Evolutionary conservation across 2,329 filamentous ascomycete genomes (phyloP).

Genomic region (Stachybotrys echinatus): DNA sequence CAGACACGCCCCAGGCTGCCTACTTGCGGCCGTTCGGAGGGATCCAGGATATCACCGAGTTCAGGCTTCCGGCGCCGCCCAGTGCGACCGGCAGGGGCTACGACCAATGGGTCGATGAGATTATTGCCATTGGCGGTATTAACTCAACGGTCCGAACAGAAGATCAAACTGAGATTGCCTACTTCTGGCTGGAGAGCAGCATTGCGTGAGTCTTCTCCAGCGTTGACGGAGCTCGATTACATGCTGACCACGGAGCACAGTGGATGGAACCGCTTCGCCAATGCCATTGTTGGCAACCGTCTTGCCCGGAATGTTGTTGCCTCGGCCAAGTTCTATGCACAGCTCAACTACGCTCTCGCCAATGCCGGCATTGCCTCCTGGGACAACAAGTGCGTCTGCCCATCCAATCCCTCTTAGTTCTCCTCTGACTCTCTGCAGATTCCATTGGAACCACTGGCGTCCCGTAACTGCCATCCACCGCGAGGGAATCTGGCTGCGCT

Average conservation of each 20-base stretch:
- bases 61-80: constrained; percentile 6
- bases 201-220: constrained; percentile 4
- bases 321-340: constrained; percentile 8
- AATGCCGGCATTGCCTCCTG: constrained; percentile 7
- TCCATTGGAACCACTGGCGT: constrained; percentile 5
- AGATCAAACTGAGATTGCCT: constrained; percentile 8
- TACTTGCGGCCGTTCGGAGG: constrained; percentile 7
- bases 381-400: constrained; percentile 4
- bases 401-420: background rate
- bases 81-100: constrained; percentile 3
- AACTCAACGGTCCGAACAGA: constrained; percentile 4
- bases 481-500: constrained; percentile 5
- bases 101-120: constrained; percentile 4
- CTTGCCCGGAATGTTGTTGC: constrained; percentile 4
- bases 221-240: background rate
- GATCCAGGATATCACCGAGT: constrained; percentile 4
- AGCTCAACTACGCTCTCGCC: constrained; percentile 9
- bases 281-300: constrained; percentile 4
- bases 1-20: constrained; percentile 5
- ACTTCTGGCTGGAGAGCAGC: constrained; percentile 9
- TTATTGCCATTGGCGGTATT: constrained; percentile 2
- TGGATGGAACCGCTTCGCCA: constrained; percentile 7
- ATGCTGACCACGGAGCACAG: background rate
- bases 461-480: constrained; percentile 7
- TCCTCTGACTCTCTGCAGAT: background rate